Percentiles rank a stretch among this genome's conserved stretches.
phyloP scores from a whole-genome alignment of 352 stramenopile genomes.

The Aphanomyces cochlioides region DNA sequence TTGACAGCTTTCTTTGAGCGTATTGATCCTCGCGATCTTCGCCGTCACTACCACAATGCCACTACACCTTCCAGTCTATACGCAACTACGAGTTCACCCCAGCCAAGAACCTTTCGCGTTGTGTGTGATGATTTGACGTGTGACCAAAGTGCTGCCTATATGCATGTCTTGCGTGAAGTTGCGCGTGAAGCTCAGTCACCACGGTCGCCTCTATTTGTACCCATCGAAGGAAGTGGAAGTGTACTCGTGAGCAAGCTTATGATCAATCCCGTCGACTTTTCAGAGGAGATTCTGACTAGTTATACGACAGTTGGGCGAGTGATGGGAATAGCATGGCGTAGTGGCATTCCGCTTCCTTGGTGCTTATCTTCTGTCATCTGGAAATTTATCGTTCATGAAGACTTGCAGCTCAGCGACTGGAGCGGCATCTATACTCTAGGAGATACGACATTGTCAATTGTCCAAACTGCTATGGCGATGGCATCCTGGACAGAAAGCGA shows the following conservation, averaged over 20 bases:
- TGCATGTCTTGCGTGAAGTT: slow-evolving; percentile 46
- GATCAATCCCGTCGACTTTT: slow-evolving; percentile 33
- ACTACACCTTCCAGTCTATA: neutral
- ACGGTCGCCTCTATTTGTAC: slow-evolving; percentile 51
- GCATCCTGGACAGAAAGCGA: slow-evolving; percentile 6
- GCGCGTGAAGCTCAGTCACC: slow-evolving; percentile 60
- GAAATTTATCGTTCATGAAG: slow-evolving; percentile 14
- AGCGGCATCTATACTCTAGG: neutral
- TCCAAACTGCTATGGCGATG: slow-evolving; percentile 19
- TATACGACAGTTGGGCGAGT: slow-evolving; percentile 53
- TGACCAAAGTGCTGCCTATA: slow-evolving; percentile 34
- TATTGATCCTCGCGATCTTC: neutral
- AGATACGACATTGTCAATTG: neutral
- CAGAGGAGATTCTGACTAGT: slow-evolving; percentile 43
- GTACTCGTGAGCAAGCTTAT: slow-evolving; percentile 18
- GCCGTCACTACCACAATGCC: slow-evolving; percentile 10
- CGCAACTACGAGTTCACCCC: slow-evolving; percentile 20
- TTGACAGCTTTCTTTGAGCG: neutral
- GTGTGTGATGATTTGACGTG: slow-evolving; percentile 26
- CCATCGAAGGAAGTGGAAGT: slow-evolving; percentile 4
- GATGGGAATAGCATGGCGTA: slow-evolving; percentile 61
- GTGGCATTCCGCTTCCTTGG: slow-evolving; percentile 41
- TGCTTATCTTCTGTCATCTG: slow-evolving; percentile 12
- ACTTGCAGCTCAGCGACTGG: slow-evolving; percentile 8
- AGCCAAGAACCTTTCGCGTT: slow-evolving; percentile 31